Evolutionary conservation across 441 rosid species (phyloP), one percentile per base, ranked within the genome.

Genomic region (Erysimum pusillum): DNA sequence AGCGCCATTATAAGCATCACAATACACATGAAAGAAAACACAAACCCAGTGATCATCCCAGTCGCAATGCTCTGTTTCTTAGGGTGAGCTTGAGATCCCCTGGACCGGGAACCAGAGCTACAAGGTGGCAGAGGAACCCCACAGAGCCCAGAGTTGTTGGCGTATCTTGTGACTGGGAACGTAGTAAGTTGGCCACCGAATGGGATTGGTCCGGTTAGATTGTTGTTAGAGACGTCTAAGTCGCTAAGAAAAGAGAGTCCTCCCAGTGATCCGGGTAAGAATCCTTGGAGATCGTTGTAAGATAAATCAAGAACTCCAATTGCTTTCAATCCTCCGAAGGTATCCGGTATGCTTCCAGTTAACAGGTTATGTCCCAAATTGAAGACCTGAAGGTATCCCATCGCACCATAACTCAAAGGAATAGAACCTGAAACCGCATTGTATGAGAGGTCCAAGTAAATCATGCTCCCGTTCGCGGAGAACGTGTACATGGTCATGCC

Each of bases 171-270:
- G 11, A 87, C 73, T 1, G 91, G 98, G 76, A 94, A 94, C 39
- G 98, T 94, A n/a, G 93, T 94, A 35, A 94, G 88, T 77, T 94
- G 98, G 67, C 93, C 97, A n/a, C 97, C 98, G 7, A 88, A 86
- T 63, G 98, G 98, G 72, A 94, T 90, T 54, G 77, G 68, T 53
- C 98, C 98, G 0, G 88, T 87, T 38, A 94, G 87, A 71, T 91
- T 86, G 85, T 94, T 94, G 84, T 94, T 92, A 58, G 98, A 94
- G 44, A 94, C 91, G 73, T 94, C 98, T 17, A 94, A 89, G 78
- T 94, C 98, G 54, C 91, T 92, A 20, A 94, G 94, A 84, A 94
- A 94, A 45, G 93, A 83, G 15, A 94, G 91, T 41, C 81, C 64
- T 63, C 97, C 95, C 18, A 94, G 75, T 9, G 98, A 84, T 22